phyloP scores from a whole-genome alignment of 2,329 filamentous ascomycete species.

The Pseudocercospora ulei region DNA sequence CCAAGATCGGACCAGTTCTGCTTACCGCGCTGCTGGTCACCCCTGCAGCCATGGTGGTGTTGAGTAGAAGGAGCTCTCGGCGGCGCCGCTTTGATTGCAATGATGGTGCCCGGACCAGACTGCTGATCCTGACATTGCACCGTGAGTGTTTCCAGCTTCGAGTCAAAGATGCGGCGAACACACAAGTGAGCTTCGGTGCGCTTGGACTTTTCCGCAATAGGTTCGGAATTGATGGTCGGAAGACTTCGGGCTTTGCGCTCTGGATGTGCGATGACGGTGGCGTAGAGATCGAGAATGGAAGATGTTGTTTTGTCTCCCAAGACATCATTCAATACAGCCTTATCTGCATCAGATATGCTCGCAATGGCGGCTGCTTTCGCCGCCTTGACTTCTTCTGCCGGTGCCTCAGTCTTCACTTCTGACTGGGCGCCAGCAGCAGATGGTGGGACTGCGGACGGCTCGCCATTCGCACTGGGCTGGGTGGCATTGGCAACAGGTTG shows the following conservation, averaged over 20 bases:
- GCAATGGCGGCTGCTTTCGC: constrained; percentile 19
- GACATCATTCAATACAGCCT: constrained; percentile 35
- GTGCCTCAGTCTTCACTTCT: constrained; percentile 1
- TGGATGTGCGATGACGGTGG: constrained; percentile 46
- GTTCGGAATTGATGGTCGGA: constrained; percentile 44
- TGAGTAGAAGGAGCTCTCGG: constrained; percentile 25
- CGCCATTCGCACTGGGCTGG: constrained; percentile 3
- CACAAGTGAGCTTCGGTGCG: constrained; percentile 55
- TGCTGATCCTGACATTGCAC: constrained; percentile 51
- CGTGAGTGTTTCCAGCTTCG: constrained; percentile 66
- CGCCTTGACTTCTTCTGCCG: constrained; percentile 11
- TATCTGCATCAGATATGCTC: constrained; percentile 35
- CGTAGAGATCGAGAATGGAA: constrained; percentile 48
- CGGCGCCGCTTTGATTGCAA: constrained; percentile 47
- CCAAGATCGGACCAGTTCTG: constrained; percentile 55
- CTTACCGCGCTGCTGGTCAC: constrained; percentile 36
- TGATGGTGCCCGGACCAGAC: constrained; percentile 48
- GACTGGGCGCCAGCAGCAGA: not conserved
- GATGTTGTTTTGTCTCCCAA: constrained; percentile 46
- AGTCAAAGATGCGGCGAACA: constrained; percentile 70
- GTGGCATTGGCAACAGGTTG: constrained; percentile 9
- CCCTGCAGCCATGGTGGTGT: constrained; percentile 18
- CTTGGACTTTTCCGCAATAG: constrained; percentile 51
- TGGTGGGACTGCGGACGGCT: not conserved
- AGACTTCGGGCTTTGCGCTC: constrained; percentile 49